Conservation (phyloP, 169 alveolate genomes). For the Plasmodium vivax region DNA sequence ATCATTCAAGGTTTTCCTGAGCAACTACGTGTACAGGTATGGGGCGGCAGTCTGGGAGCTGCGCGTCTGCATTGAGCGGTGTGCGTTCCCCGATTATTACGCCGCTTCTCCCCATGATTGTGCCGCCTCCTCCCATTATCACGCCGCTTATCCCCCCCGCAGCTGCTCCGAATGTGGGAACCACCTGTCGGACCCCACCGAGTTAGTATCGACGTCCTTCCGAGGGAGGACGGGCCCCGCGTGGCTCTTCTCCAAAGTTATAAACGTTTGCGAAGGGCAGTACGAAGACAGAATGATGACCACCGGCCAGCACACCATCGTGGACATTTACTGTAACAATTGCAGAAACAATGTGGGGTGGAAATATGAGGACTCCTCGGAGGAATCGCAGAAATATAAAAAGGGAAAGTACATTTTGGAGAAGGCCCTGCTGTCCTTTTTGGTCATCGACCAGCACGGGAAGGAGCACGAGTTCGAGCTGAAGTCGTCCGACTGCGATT, state of each 20-base stretch:
- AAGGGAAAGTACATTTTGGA: constrained; percentile 88
- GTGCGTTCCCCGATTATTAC: not conserved
- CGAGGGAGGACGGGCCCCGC: constrained; percentile 92
- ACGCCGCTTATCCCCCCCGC: not conserved
- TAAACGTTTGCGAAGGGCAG: constrained; percentile 90
- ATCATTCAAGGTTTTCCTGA: constrained; percentile 64
- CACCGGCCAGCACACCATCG: constrained; percentile 92
- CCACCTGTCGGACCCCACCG: constrained; percentile 77
- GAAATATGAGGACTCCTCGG: constrained; percentile 86
- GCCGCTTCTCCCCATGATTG: not conserved
- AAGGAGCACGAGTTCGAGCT: not conserved
- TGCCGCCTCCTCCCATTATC: not conserved
- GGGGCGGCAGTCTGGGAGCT: not conserved
- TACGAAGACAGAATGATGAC: constrained; percentile 92
- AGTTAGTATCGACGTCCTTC: constrained; percentile 82
- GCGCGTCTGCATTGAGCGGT: not conserved
- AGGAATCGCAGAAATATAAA: constrained; percentile 87
- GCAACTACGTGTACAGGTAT: constrained; percentile 69
- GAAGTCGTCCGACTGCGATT: not conserved
- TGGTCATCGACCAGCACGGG: constrained; percentile 52
- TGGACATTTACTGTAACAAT: constrained; percentile 90
- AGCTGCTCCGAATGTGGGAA: constrained; percentile 84
- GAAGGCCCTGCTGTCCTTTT: constrained; percentile 76
- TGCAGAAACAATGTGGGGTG: constrained; percentile 91
- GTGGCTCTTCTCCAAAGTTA: constrained; percentile 89